Evolutionary conservation across 805 yeast species (phyloP), one percentile per base, ranked within the genome.

Genomic region (Sugiyamaella chiloensis): DNA sequence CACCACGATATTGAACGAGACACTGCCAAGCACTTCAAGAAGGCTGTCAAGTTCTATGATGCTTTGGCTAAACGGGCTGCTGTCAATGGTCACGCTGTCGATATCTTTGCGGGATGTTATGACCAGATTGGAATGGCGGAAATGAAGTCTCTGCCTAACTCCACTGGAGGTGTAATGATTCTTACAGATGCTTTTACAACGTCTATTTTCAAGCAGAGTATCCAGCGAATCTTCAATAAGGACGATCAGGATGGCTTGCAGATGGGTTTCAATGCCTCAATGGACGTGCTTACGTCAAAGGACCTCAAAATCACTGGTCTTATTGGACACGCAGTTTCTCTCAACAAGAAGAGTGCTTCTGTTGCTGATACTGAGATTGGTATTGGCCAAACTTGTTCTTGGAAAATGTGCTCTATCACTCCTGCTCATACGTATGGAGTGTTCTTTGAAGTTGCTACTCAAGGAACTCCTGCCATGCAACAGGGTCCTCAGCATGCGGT

Each of bases 1-100:
- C 99, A 93, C 69, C 87, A 86, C 61, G 99, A 93, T 65, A 87
- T 93, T 56, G 98, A 93, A 66, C 83, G 89, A 56, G 97, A 91
- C 60, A 68, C 78, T 42, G 95, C 96, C 48, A 85, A 85, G 62
- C 96, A 89, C 65, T 87, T 81, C 72, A 88, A 87, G 64, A 86
- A 87, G 64, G 93, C 96, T 5, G 78, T 76, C 59, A 83, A 87
- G 64, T 90, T 80, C 61, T 90, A 89, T 66, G 90, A 85, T 52
- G 72, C 75, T 34, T 64, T 90, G 41, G 85, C 95, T 27, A 75
- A 79, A 39, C 83, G 81, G 57, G 87, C 88, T 40, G 76, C 90
- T 44, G 70, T 70, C 24, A 79, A 80, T 54, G 86, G 88, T 11
- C 95, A 87, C 60, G 80, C 90, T 27, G 82, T 90, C 50, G 96